These are phyloP conservation scores for Atractiella rhizophila DNA, from an alignment of 768 basidiomycete species.

Conservation along the genomic window DNA sequence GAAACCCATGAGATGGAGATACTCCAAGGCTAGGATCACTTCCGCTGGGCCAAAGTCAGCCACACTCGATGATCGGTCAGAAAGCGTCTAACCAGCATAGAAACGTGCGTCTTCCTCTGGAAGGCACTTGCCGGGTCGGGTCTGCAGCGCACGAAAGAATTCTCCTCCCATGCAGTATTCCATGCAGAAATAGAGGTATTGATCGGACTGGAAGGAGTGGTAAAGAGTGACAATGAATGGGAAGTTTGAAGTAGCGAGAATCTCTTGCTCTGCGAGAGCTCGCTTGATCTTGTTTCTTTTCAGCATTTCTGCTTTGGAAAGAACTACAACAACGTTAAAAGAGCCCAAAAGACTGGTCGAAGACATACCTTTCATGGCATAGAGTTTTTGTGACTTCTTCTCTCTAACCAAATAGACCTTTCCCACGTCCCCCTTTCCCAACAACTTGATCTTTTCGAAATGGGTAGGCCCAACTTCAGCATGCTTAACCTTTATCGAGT, in stretches of 20 bases:
- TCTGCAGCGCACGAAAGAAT: conserved; percentile 93
- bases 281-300: conserved; percentile 98
- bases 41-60: too few relatives aligned
- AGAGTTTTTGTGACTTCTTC: conserved; percentile 88
- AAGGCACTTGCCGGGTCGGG: conserved; percentile 84
- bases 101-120: conserved; percentile 85
- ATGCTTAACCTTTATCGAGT: conserved; percentile 62
- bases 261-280: conserved; percentile 79
- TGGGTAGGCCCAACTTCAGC: conserved; percentile 83
- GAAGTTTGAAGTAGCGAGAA: conserved; percentile 91
- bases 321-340: too few relatives aligned
- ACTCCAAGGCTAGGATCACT: conserved; percentile 89
- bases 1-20: conserved; percentile 95
- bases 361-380: conserved; percentile 88
- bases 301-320: conserved; percentile 99
- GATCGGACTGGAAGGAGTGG: conserved; percentile 96
- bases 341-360: not conserved
- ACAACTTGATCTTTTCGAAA: conserved; percentile 86
- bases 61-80: too few relatives aligned
- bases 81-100: too few relatives aligned
- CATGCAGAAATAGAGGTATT: conserved; percentile 96
- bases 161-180: conserved; percentile 99
- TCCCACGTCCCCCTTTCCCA: conserved; percentile 97
- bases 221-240: conserved; percentile 98
- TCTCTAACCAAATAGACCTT: conserved; percentile 94